phyloP scores from a whole-genome alignment of 2,329 filamentous ascomycete genomes.

The Trichoderma sp. region DNA sequence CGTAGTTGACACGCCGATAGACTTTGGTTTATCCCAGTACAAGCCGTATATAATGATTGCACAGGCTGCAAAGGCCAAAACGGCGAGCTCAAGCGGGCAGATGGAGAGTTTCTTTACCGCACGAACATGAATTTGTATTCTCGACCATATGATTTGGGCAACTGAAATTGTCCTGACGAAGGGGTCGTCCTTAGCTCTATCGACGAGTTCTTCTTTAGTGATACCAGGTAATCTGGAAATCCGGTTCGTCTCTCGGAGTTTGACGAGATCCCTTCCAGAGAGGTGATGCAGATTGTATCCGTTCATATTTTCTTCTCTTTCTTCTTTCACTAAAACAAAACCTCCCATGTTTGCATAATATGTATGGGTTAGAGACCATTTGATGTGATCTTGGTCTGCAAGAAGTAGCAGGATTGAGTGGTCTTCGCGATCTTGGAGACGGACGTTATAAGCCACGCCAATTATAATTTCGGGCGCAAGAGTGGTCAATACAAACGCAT shows the following conservation, averaged over 20 bases:
- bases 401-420: neutral
- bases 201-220: neutral
- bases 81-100: neutral
- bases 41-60: neutral
- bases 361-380: neutral
- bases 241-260: neutral
- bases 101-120: neutral
- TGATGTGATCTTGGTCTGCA: neutral
- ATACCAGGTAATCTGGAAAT: neutral
- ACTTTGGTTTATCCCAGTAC: conserved; percentile 1
- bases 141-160: neutral
- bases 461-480: conserved; percentile 5
- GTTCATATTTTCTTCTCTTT: neutral
- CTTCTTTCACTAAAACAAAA: neutral
- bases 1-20: neutral
- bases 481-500: neutral
- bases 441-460: neutral
- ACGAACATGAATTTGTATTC: neutral
- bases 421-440: neutral
- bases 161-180: neutral
- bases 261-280: neutral
- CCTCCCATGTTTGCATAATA: conserved; percentile 21
- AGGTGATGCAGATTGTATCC: neutral
- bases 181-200: neutral
- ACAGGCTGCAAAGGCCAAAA: neutral